Base-by-base conservation (phyloP, 1,139 yeast genomes). In the Eremothecium sinecaudum region DNA sequence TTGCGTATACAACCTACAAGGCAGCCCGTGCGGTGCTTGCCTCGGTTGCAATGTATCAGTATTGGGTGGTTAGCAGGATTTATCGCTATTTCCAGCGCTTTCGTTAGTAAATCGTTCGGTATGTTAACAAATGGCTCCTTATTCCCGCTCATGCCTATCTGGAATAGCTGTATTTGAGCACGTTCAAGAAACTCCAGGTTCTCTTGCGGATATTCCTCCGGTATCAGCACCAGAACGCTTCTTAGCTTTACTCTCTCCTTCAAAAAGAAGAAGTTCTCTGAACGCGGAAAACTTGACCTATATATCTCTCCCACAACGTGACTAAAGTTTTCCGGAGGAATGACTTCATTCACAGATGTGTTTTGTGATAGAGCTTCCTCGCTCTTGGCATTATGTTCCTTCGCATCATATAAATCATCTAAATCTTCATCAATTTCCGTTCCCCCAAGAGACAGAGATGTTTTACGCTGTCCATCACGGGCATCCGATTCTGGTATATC, bases 11-110 rank as follows among this genome's bases (percentile, higher is more conserved):
- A 90, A 2, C 98, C 98, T 8, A 90, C 90, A 12, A 90, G 66
- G 58, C 97, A 90, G 0, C 98, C 98, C 0, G 98, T 90, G 46
- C 98, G 70, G 56, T 90, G 98, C 50, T 90, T 90, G 6, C 98
- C 98, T 39, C 96, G 66, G 59, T 90, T 90, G 59, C 98, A 90
- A 60, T 90, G 98, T 31, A 90, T 82, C 40, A 90, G 64, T 10
- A 90, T 66, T 0, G 98, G 98, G 39, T 86, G 97, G 57, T 90
- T 87, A 12, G 57, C 74, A 0, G 95, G 95, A 49, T 90, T 68
- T 11, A 86, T 59, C 10, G 86, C 84, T 18, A 86, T 77, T 49
- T 79, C 77, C 41, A 87, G 64, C 0, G 97, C 96, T 41, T 75
- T 73, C 0, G 92, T 80, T 31, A 90, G 75, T 29, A 81, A 64